Base-by-base conservation (phyloP, 2,329 filamentous ascomycete species). In the Arthrobotrys entomopaga region DNA sequence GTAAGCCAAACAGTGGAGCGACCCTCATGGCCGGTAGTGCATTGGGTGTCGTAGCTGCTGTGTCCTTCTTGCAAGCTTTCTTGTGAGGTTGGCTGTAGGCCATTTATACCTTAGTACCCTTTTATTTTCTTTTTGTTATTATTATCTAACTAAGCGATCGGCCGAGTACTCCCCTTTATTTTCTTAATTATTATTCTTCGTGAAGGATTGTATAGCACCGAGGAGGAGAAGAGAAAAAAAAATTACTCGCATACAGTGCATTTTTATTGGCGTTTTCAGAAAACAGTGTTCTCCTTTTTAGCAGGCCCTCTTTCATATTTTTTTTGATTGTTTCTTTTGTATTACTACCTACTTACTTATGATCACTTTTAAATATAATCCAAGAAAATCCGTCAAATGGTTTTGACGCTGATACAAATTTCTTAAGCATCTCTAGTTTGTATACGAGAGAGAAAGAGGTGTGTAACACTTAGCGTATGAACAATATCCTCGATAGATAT, bases 1-100 rank as follows among this genome's bases (percentile, higher is more conserved):
- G 46, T 2, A 50, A 19, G 4, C 69, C 69, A 5, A 66, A 58
- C 29, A 58, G 52, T 3, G 69, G 60, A 46, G 56, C 69, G 13
- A 66, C 34, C 16, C 19, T 66, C 15, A 34, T 57, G 6, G 69
- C 48, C 10, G 42, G 61, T 5, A 46, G 69, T 22, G 11, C 40
- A 24, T 50, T 73, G 56, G 61, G 69, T n/a, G 56, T 29, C 24
- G 43, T 60, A 3, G 57, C 57, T 29, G 15, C 63, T 8, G 56
- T 34, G 20, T 66, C 61, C 10, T 42, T 73, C 42, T 57, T 73
- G 24, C 49, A 73, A n/a, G 20, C 61, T 26, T 26, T 73, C 19
- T 66, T 73, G 49, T 73, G 34, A 63, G 57, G 10, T 54, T 7
- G 15, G n/a, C n/a, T n/a, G 8, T 22, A 13, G 38, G n/a, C 40